Base-by-base conservation (phyloP, 2,329 filamentous ascomycete genomes). In the Fusarium buxicola region DNA sequence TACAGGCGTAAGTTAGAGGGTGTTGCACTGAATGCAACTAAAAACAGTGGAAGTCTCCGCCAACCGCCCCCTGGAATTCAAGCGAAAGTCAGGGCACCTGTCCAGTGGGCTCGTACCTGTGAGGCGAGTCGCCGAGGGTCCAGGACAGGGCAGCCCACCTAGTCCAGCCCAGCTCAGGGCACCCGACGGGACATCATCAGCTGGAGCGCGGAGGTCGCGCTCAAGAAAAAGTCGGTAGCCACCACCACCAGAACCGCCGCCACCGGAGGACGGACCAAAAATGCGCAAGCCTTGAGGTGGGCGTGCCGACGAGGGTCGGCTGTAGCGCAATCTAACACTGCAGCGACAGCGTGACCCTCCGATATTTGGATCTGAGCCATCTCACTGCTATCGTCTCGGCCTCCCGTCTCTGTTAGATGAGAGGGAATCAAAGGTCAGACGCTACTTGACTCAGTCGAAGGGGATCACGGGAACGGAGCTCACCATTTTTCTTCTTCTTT, bases 311-410 rank as follows among this genome's bases (percentile, higher is more conserved):
- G 51, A 49, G 47, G 53, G 63, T 50, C 47, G 53, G 63, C 47
- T 50, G 61, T 47, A 64, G 57, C 51, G 54, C 46, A 65, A 65
- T 65, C 38, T 65, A 65, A 65, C 48, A 51, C 62, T 63, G 66
- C 57, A 67, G 65, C 60, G 53, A 58, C 57, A 59, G 45, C 64
- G 63, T 65, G 63, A 63, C 63, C 58, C 58, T 63, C 62, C 63
- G 43, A 54, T 58, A 65, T 63, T 49, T 61, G 52, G 43, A 49
- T 62, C 46, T 62, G 57, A 65, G 61, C 57, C 45, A 58, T 60
- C 50, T 38, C 50, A 40, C 58, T 66, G 24, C 52, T 45, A 63
- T 66, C 59, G 57, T 65, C 57, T 61, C 31, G 56, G 44, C 30
- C 55, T 61, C 30, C 46, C 52, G 58, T 65, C 61, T 65, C 48